Percentiles rank a stretch among this genome's conserved stretches.
These are phyloP conservation scores for Monoraphidium neglectum DNA, from an alignment of 139 green algal species.

Conservation along the genomic window DNA sequence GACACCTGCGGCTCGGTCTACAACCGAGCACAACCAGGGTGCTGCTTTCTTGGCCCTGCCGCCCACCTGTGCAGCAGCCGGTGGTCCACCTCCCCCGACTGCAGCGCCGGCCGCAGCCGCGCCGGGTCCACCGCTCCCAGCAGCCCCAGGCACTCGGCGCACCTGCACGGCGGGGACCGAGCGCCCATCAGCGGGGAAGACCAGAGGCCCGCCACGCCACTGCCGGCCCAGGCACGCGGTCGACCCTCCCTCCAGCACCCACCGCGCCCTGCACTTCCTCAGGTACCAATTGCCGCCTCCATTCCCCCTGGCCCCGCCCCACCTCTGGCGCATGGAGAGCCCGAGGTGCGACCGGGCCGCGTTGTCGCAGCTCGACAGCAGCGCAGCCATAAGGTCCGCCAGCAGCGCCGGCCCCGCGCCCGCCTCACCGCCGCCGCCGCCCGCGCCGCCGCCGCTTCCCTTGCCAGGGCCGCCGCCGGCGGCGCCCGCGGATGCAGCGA, in stretches of 20 bases:
- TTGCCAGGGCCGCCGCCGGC: background rate
- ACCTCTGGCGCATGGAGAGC: slow-evolving; percentile 31
- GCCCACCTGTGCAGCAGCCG: background rate
- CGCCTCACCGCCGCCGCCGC: background rate
- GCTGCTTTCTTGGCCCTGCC: background rate
- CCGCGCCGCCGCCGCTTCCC: background rate
- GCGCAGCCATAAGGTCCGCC: slow-evolving; percentile 50
- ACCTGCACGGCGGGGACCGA: slow-evolving; percentile 51
- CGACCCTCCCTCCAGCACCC: too few relatives aligned
- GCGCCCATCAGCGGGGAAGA: too few relatives aligned
- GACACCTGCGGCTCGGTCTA: too few relatives aligned
- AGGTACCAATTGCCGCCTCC: too few relatives aligned
- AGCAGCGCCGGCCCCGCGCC: slow-evolving; percentile 38
- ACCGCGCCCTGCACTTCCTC: slow-evolving; percentile 9
- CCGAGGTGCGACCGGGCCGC: slow-evolving; percentile 33
- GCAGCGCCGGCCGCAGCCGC: slow-evolving; percentile 42
- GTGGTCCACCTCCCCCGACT: slow-evolving; percentile 4
- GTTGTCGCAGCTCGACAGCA: slow-evolving; percentile 77
- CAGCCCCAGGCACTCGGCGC: slow-evolving; percentile 79
- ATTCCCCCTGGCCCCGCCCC: slow-evolving; percentile 8
- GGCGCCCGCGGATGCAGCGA: background rate
- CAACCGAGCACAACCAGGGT: too few relatives aligned
- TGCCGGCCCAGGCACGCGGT: too few relatives aligned
- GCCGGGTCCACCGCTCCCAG: slow-evolving; percentile 83
- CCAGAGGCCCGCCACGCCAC: too few relatives aligned